These are phyloP conservation scores for Solanum chilense DNA, from an alignment of 257 asterid genomes.

Conservation along the genomic window DNA sequence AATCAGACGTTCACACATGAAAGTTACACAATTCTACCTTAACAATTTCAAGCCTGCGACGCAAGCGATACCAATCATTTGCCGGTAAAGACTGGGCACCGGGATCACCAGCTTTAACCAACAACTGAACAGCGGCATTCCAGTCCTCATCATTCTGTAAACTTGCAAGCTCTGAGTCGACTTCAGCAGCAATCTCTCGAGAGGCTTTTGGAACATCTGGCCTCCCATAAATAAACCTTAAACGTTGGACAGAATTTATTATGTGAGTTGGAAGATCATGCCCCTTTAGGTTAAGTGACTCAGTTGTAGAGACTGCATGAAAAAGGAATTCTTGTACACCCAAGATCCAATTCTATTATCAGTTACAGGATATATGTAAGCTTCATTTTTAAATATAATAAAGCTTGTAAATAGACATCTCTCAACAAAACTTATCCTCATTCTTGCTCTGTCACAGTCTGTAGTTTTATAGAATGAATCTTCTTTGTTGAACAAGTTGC, in stretches of 20 bases:
- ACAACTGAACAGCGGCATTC: constrained; percentile 70
- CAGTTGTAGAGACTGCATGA: not conserved
- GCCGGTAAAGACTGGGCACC: constrained; percentile 54
- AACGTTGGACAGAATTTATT: constrained; percentile 8
- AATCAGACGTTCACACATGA: not conserved
- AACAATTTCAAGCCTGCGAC: constrained; percentile 88
- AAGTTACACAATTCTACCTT: constrained; percentile 32
- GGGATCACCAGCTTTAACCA: constrained; percentile 73
- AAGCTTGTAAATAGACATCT: not conserved
- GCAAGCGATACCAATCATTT: constrained; percentile 94
- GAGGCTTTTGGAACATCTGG: constrained; percentile 94
- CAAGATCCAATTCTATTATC: not conserved
- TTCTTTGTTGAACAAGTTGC: not conserved
- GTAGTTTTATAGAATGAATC: not conserved
- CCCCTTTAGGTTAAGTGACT: not conserved
- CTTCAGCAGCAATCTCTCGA: constrained; percentile 53
- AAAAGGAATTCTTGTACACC: not conserved
- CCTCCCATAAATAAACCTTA: constrained; percentile 91
- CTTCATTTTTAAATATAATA: not conserved
- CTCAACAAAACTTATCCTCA: not conserved
- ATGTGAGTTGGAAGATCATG: not conserved
- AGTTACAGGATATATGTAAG: not conserved
- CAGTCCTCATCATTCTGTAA: constrained; percentile 64
- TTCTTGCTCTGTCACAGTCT: not conserved
- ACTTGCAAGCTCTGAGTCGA: constrained; percentile 50